Evolutionary conservation across 768 basidiomycete species (phyloP).

Genomic region (Boletus patriciae): DNA sequence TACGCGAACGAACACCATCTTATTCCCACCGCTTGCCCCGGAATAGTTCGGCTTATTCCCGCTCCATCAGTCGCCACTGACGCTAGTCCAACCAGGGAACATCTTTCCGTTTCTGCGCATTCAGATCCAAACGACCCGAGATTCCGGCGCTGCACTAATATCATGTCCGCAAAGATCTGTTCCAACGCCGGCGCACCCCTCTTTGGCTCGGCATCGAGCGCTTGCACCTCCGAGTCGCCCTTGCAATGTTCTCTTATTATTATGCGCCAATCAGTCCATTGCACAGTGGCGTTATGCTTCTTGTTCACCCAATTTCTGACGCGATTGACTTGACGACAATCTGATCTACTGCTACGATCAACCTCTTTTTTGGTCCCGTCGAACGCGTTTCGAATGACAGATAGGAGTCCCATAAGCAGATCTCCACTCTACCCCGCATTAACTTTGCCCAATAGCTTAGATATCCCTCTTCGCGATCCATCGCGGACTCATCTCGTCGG

Average conservation of each 20-base stretch:
- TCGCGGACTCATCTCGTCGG: slow-evolving; percentile 16
- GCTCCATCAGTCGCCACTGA: neutral
- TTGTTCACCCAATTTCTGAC: neutral
- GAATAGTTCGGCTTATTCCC: slow-evolving; percentile 14
- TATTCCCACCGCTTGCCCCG: slow-evolving; percentile 12
- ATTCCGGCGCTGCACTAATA: neutral
- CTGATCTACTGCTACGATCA: slow-evolving; percentile 24
- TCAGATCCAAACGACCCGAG: slow-evolving; percentile 13
- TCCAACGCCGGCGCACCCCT: neutral
- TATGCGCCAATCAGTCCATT: neutral
- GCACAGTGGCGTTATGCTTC: slow-evolving; percentile 13
- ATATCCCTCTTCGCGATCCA: slow-evolving; percentile 20
- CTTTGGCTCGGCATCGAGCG: neutral
- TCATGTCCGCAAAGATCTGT: slow-evolving; percentile 15
- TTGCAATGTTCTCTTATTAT: neutral
- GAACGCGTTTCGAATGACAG: neutral
- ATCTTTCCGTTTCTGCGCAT: neutral
- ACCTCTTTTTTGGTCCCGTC: slow-evolving; percentile 3
- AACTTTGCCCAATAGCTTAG: neutral
- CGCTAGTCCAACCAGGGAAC: slow-evolving; percentile 8
- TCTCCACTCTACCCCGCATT: slow-evolving; percentile 19
- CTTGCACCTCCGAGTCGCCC: neutral
- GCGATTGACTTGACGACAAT: slow-evolving; percentile 20
- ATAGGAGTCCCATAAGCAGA: slow-evolving; percentile 15
- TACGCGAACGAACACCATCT: slow-evolving; percentile 13